Conservation (phyloP, 352 stramenopile genomes). For the Globisporangium camurandrum region DNA sequence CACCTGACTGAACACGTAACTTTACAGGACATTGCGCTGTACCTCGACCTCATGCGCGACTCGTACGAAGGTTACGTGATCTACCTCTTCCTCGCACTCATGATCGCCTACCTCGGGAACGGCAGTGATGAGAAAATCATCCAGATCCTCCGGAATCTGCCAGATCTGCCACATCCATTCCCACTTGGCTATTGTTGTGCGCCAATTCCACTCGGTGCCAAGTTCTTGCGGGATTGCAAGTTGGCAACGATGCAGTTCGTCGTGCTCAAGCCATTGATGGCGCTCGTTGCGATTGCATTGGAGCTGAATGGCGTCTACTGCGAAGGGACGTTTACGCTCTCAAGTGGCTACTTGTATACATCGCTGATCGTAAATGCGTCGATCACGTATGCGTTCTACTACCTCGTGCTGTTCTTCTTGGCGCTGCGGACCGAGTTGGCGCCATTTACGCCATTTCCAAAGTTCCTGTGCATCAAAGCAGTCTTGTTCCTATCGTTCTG, state of each 20-base stretch:
- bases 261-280: slow-evolving; percentile 90
- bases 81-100: slow-evolving; percentile 95
- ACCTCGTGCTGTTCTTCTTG: slow-evolving; percentile 97
- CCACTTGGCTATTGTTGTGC: slow-evolving; percentile 56
- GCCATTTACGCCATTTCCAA: slow-evolving; percentile 93
- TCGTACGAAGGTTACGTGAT: slow-evolving; percentile 98
- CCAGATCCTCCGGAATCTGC: slow-evolving; percentile 40
- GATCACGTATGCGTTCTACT: slow-evolving; percentile 96
- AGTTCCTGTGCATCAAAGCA: slow-evolving; percentile 98
- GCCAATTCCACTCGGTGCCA: slow-evolving; percentile 73
- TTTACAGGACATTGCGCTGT: slow-evolving; percentile 61
- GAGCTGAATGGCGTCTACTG: slow-evolving; percentile 72
- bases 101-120: slow-evolving; percentile 93
- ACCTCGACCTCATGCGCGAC: slow-evolving; percentile 93
- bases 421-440: slow-evolving; percentile 84
- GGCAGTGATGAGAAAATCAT: slow-evolving; percentile 87
- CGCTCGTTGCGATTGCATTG: slow-evolving; percentile 84
- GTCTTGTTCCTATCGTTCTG: slow-evolving; percentile 99
- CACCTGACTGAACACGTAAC: neutral
- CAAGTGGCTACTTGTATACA: slow-evolving; percentile 88
- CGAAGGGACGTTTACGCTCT: slow-evolving; percentile 80
- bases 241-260: slow-evolving; percentile 95
- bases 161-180: slow-evolving; percentile 68
- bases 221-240: slow-evolving; percentile 92
- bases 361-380: slow-evolving; percentile 93